Percentiles rank a stretch among this genome's conserved stretches.
phyloP scores from a whole-genome alignment of 345 rosid genomes.

The Litchi chinensis region DNA sequence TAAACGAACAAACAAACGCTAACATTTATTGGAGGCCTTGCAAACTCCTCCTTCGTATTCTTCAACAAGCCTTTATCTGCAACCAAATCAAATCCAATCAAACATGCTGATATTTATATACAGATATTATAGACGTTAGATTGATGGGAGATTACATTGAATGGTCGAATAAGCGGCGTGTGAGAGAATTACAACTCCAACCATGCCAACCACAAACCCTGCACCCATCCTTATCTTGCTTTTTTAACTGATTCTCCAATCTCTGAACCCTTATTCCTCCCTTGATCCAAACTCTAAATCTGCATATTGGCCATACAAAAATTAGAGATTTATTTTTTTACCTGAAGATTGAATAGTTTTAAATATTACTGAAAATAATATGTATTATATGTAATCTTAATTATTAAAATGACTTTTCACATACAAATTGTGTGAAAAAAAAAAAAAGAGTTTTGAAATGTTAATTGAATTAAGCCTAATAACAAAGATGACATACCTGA shows the following conservation, averaged over 20 bases:
- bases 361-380: no score
- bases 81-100: conserved; percentile 19
- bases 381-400: no score
- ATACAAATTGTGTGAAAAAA: no score
- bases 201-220: conserved; percentile 64
- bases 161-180: conserved; percentile 93
- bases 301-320: no score
- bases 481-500: no score
- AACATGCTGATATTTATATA: not conserved
- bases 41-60: conserved; percentile 88
- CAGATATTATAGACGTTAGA: not conserved
- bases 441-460: no score
- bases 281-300: no score
- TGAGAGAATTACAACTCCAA: conserved; percentile 65
- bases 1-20: conserved; percentile 12
- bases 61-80: conserved; percentile 87
- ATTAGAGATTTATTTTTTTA: no score
- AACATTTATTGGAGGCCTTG: conserved; percentile 76
- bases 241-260: not conserved
- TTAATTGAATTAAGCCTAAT: no score
- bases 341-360: no score
- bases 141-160: conserved; percentile 51
- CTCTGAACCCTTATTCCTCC: no score
- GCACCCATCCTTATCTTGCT: conserved; percentile 43
- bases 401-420: no score